Percentiles rank a stretch among this genome's conserved stretches.
Conservation (phyloP, 2,329 filamentous ascomycete genomes). For the Xenoacremonium recifei region DNA sequence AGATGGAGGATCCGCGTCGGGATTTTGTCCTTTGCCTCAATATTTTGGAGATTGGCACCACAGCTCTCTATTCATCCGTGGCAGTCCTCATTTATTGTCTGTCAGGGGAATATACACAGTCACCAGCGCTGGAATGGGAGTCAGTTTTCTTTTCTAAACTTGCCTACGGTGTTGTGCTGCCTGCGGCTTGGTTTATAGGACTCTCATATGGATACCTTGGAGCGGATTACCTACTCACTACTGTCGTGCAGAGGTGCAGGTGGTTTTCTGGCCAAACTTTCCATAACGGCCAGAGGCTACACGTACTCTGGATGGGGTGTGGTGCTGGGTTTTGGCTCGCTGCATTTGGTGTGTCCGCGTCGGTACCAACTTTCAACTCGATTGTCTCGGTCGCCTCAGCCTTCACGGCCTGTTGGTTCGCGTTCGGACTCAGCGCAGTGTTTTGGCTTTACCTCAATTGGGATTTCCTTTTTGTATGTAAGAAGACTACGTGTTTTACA, state of each 20-base stretch:
- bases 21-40: constrained; percentile 30
- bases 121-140: constrained; percentile 25
- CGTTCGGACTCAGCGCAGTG: constrained; percentile 34
- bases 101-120: constrained; percentile 26
- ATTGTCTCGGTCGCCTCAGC: constrained; percentile 36
- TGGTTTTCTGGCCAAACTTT: constrained; percentile 27
- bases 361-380: constrained; percentile 37
- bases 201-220: constrained; percentile 33
- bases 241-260: constrained; percentile 12
- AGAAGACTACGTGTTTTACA: constrained; percentile 28
- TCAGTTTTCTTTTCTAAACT: constrained; percentile 21
- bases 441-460: constrained; percentile 38
- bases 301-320: constrained; percentile 34
- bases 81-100: constrained; percentile 27
- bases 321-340: constrained; percentile 34
- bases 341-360: constrained; percentile 35
- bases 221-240: constrained; percentile 31
- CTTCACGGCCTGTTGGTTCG: constrained; percentile 36
- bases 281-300: constrained; percentile 31
- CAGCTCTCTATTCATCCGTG: constrained; percentile 23
- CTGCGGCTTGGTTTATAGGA: constrained; percentile 29
- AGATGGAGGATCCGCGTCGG: constrained; percentile 33
- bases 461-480: constrained; percentile 26
- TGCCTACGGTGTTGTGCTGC: constrained; percentile 32
- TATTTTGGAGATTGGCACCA: constrained; percentile 23